These are phyloP conservation scores for Nothophaeocryptopus gaeumannii DNA, from an alignment of 2,329 filamentous ascomycete genomes.

Conservation along the genomic window DNA sequence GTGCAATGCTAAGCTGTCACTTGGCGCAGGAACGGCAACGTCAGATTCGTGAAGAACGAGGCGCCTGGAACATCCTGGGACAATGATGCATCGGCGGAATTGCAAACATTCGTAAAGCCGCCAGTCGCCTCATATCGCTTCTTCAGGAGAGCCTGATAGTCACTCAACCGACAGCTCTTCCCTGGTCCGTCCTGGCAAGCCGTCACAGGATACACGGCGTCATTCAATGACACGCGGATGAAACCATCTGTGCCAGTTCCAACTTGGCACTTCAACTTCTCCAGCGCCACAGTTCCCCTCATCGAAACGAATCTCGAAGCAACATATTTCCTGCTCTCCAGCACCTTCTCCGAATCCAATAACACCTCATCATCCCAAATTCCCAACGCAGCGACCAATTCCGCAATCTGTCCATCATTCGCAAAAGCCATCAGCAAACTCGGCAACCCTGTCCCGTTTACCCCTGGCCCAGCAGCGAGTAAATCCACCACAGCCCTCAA, in stretches of 20 bases:
- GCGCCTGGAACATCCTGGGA: slow-evolving; percentile 14
- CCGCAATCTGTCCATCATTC: slow-evolving; percentile 65
- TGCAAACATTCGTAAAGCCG: slow-evolving; percentile 19
- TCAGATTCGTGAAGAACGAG: slow-evolving; percentile 18
- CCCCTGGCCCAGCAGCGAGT: too few relatives aligned
- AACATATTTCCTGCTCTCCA: slow-evolving; percentile 48
- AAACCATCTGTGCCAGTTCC: slow-evolving; percentile 34
- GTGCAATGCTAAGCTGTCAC: too few relatives aligned
- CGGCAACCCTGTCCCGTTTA: too few relatives aligned
- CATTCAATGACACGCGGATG: slow-evolving; percentile 60
- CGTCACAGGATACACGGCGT: slow-evolving; percentile 60
- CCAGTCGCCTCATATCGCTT: slow-evolving; percentile 16
- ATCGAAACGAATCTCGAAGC: slow-evolving; percentile 59
- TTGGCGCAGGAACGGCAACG: slow-evolving; percentile 8
- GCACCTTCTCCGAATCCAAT: slow-evolving; percentile 48
- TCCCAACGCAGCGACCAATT: slow-evolving; percentile 59
- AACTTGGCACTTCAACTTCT: slow-evolving; percentile 55
- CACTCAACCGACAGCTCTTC: slow-evolving; percentile 44
- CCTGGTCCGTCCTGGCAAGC: slow-evolving; percentile 50
- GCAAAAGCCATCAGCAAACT: slow-evolving; percentile 59
- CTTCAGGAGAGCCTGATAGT: slow-evolving; percentile 31
- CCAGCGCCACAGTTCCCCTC: slow-evolving; percentile 59
- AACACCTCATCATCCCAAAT: slow-evolving; percentile 58
- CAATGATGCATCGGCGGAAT: slow-evolving; percentile 14
- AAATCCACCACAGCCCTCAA: too few relatives aligned